Conservation (phyloP, 176 grass and related monocot species). For the Microstegium vimineum region DNA sequence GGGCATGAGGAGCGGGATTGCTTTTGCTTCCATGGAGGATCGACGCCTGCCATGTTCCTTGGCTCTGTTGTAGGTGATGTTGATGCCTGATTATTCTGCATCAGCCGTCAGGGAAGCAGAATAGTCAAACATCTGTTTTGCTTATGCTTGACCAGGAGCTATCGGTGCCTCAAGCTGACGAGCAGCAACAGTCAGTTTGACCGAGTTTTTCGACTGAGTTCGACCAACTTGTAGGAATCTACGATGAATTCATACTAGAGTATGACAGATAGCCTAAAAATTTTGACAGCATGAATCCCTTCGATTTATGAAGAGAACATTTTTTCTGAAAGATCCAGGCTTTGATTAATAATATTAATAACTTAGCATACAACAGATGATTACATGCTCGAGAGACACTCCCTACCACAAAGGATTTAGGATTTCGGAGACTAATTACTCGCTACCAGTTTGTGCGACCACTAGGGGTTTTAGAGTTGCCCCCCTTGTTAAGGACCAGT, state of each 20-base stretch:
- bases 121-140: neutral
- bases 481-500: no score
- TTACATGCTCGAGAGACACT: no score
- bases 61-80: neutral
- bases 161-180: neutral
- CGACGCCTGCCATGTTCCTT: neutral
- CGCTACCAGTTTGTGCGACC: no score
- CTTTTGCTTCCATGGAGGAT: constrained; percentile 27
- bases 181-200: neutral
- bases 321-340: no score
- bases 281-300: neutral
- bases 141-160: neutral
- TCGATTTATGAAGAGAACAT: neutral
- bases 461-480: no score
- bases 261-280: neutral
- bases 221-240: neutral
- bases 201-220: no score
- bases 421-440: no score
- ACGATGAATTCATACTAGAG: neutral
- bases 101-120: neutral
- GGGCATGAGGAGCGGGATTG: constrained; percentile 31
- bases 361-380: no score
- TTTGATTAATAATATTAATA: no score
- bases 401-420: no score
- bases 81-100: neutral